Evolutionary conservation across 75 land plant genomes (phyloP).

Genomic region (Ceratopteris richardii): DNA sequence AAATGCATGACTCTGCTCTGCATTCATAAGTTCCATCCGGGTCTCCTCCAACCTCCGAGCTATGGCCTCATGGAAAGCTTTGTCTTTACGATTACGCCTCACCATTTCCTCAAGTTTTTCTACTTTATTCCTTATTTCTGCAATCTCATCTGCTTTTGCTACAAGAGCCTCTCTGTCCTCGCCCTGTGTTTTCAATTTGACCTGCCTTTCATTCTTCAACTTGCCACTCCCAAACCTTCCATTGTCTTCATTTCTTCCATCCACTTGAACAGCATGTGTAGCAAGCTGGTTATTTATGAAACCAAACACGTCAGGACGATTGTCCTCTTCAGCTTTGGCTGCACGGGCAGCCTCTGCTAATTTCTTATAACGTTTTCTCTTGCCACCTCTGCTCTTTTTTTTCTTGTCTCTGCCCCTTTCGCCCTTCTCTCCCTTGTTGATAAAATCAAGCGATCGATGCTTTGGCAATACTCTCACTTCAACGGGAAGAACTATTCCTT

Average conservation of each 20-base stretch:
- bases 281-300: slow-evolving; percentile 86
- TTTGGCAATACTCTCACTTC: slow-evolving; percentile 65
- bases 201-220: slow-evolving; percentile 3
- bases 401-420: slow-evolving; percentile 33
- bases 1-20: slow-evolving; percentile 66
- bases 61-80: slow-evolving; percentile 80
- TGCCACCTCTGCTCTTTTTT: slow-evolving; percentile 70
- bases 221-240: slow-evolving; percentile 2
- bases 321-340: slow-evolving; percentile 52
- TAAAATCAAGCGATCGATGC: slow-evolving; percentile 81
- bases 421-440: slow-evolving; percentile 19
- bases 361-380: slow-evolving; percentile 81
- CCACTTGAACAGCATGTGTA: slow-evolving; percentile 18
- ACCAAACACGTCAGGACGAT: slow-evolving; percentile 60
- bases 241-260: slow-evolving; percentile 1
- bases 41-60: slow-evolving; percentile 58
- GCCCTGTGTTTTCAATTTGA: slow-evolving; percentile 9
- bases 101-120: slow-evolving; percentile 90
- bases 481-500: slow-evolving; percentile 73
- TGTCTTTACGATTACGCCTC: slow-evolving; percentile 71
- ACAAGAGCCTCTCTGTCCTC: slow-evolving; percentile 52
- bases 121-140: slow-evolving; percentile 45
- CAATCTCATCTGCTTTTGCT: slow-evolving; percentile 73
- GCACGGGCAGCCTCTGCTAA: slow-evolving; percentile 66
- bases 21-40: slow-evolving; percentile 46